Evolutionary conservation across 768 basidiomycete species (phyloP).

Genomic region (Russula sp.): DNA sequence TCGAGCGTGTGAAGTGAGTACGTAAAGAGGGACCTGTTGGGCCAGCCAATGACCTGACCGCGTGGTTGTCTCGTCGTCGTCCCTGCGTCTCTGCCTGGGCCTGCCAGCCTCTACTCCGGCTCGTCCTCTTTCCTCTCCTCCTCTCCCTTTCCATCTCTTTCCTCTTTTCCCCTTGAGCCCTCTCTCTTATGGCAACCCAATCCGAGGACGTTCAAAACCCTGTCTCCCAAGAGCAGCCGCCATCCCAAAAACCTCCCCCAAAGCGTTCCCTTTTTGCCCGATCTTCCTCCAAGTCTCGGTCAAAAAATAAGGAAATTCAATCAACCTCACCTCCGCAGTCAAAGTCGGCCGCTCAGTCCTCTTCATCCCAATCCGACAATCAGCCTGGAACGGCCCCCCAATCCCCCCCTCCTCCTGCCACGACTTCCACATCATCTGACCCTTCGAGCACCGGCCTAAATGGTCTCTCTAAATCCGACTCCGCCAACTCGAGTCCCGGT

Average conservation of each 20-base stretch:
- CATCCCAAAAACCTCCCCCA: slow-evolving; percentile 12
- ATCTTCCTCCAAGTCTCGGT: slow-evolving; percentile 22
- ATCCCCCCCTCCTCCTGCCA: slow-evolving; percentile 3
- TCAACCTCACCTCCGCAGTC: slow-evolving; percentile 8
- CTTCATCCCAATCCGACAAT: slow-evolving; percentile 4
- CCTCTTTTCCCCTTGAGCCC: neutral
- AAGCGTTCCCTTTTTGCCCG: slow-evolving; percentile 27
- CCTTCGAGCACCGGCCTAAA: slow-evolving; percentile 22
- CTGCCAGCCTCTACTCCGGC: slow-evolving; percentile 17
- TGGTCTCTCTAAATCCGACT: slow-evolving; percentile 27
- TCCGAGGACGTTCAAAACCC: neutral
- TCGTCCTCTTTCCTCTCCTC: neutral
- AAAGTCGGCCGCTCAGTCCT: neutral
- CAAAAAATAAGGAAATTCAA: slow-evolving; percentile 24
- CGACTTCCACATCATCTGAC: slow-evolving; percentile 12
- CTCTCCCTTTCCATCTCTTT: neutral
- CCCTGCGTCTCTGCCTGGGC: slow-evolving; percentile 1
- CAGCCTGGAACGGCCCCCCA: neutral
- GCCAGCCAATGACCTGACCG: slow-evolving; percentile 8
- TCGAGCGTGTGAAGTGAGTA: neutral
- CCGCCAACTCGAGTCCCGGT: slow-evolving; percentile 18
- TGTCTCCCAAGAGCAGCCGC: neutral
- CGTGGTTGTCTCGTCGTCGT: slow-evolving; percentile 20
- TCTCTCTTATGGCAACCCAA: slow-evolving; percentile 19
- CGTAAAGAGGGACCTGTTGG: neutral